A percentile compares a stretch with the other conserved stretches of the same genome.
Conservation (phyloP, 2,329 filamentous ascomycete species). For the Tricladium varicosporioides region DNA sequence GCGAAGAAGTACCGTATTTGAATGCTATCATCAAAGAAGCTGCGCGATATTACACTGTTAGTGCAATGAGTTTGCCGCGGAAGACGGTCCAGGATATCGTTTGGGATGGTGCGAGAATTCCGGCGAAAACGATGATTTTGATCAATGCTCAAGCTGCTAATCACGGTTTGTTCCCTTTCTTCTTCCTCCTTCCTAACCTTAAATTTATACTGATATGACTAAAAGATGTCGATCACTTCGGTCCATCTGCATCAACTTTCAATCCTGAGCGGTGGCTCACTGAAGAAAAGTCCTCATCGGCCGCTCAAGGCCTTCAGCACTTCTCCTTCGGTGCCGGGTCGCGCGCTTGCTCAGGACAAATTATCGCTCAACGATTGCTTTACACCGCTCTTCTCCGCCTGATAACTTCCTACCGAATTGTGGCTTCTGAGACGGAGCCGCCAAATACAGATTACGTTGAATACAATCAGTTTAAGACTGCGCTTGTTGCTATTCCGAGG, state of each 20-base stretch:
- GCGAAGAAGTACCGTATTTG: slow-evolving; percentile 48
- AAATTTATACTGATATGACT: neutral
- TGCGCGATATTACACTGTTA: slow-evolving; percentile 51
- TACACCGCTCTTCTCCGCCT: slow-evolving; percentile 49
- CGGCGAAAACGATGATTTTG: slow-evolving; percentile 51
- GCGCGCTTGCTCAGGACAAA: slow-evolving; percentile 49
- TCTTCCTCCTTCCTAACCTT: neutral
- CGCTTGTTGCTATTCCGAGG: slow-evolving; percentile 56
- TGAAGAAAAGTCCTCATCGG: slow-evolving; percentile 24
- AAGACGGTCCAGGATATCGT: slow-evolving; percentile 49
- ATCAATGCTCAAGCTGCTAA: slow-evolving; percentile 55
- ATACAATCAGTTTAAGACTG: slow-evolving; percentile 59
- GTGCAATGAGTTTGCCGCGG: slow-evolving; percentile 50
- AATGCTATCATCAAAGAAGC: slow-evolving; percentile 51
- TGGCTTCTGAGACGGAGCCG: slow-evolving; percentile 46
- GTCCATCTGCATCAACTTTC: slow-evolving; percentile 43
- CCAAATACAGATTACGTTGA: slow-evolving; percentile 62
- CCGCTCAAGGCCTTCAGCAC: slow-evolving; percentile 37
- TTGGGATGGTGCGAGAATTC: slow-evolving; percentile 51
- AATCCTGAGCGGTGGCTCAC: slow-evolving; percentile 49
- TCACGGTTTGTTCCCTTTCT: slow-evolving; percentile 39
- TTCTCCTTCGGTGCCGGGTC: slow-evolving; percentile 52
- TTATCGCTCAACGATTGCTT: slow-evolving; percentile 49
- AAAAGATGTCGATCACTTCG: slow-evolving; percentile 48
- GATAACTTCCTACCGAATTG: slow-evolving; percentile 47